These are phyloP conservation scores for Cryptosporidium ryanae DNA, from an alignment of 169 alveolate species.

Conservation along the genomic window DNA sequence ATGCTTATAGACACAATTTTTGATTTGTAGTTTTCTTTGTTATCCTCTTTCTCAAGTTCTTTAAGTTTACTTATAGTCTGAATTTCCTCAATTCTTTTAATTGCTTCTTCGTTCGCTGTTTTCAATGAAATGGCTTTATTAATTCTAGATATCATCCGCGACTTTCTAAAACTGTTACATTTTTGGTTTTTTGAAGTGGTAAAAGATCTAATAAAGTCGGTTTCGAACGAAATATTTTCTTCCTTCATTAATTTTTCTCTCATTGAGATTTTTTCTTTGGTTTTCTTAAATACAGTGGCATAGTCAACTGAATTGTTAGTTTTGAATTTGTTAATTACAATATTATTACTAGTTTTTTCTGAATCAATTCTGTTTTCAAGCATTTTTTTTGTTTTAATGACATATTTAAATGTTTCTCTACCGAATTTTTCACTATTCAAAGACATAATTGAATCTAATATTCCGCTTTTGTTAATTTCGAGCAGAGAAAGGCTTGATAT, in stretches of 20 bases:
- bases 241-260: background rate
- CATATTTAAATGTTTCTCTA: conserved; percentile 31
- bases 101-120: conserved; percentile 12
- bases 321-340: background rate
- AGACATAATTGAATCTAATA: conserved; percentile 1
- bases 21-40: background rate
- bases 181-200: background rate
- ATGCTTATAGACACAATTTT: conserved; percentile 19
- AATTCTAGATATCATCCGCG: conserved; percentile 4
- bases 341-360: background rate
- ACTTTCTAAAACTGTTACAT: background rate
- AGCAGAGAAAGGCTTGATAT: conserved; percentile 9
- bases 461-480: conserved; percentile 14
- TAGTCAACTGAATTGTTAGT: background rate
- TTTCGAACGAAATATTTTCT: background rate
- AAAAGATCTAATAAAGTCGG: background rate
- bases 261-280: background rate
- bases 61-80: conserved; percentile 5
- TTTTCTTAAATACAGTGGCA: background rate
- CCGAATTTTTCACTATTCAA: conserved; percentile 1
- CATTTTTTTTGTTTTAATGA: background rate
- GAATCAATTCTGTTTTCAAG: too few species aligned
- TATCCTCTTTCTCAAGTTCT: conserved; percentile 40
- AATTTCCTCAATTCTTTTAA: conserved; percentile 1
- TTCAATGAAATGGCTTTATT: conserved; percentile 25